Evolutionary conservation across 352 stramenopile genomes (phyloP), one percentile per base, ranked within the genome.

Genomic region (Phytophthora rubi): DNA sequence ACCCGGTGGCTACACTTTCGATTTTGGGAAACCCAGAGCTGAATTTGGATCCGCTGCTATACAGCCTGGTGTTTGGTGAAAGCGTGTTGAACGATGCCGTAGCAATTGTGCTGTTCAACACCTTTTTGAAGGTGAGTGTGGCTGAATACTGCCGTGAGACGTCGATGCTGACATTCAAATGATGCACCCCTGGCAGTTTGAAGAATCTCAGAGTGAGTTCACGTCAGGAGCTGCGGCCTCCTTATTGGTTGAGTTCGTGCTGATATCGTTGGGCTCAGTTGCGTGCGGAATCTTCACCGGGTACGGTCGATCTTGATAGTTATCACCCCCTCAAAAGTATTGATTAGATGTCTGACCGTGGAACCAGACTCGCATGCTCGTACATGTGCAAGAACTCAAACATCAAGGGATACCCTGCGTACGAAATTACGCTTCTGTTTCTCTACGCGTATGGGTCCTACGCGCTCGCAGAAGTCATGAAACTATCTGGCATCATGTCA

Each of bases 41-140:
- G 9, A 97, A 98, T 58, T 71, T 93, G 44, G 88, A 97, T 21
- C 88, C 90, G 16, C 67, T 96, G 8, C 70, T 97, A 15, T 97
- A 96, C 66, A 96, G 84, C 63, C 88, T 99, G 32, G 94, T 99
- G 12, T 99, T 99, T 86, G 97, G 97, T 48, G 97, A 99, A 62
- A 98, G 86, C 60, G 96, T 99, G 13, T 70, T 99, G 33, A 99
- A 99, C 68, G 97, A 99, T 80, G 97, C 97, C 1, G 93, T 99
- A 37, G 94, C 94, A 15, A 99, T 99, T 80, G 97, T 99, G 33
- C 78, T 99, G 4, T 99, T 99, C 81, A 97, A 98, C 60, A 98
- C 94, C 8, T 99, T 99, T 74, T 80, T 96, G 9, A 95, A 97
- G 68, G 93, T 96, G 67, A 44, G 13, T 5, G 37, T 44, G 13